Evolutionary conservation across 2,329 filamentous ascomycete genomes (phyloP).

Genomic region (Sporothrix protearum): DNA sequence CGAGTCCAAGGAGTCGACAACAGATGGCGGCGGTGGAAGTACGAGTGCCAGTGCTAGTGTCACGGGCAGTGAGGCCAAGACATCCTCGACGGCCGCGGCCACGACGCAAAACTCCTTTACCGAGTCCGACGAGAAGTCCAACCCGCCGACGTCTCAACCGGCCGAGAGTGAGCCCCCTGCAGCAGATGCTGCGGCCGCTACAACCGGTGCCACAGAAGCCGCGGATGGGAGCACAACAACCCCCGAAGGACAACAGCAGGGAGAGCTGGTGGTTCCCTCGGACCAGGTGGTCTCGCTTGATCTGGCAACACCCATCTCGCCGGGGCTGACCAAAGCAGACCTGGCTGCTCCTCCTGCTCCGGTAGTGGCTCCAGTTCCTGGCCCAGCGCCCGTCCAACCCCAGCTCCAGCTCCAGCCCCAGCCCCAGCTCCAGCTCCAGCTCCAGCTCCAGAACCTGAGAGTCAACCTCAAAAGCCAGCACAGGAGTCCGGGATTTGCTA

Average conservation of each 20-base stretch:
- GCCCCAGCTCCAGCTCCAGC: not conserved
- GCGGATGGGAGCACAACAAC: not conserved
- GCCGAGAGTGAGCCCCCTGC: slow-evolving; percentile 25
- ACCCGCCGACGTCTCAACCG: slow-evolving; percentile 39
- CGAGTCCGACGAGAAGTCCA: slow-evolving; percentile 47
- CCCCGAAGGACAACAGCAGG: not conserved
- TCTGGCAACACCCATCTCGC: slow-evolving; percentile 39
- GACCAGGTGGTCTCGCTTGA: slow-evolving; percentile 47
- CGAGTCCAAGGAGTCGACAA: slow-evolving; percentile 67
- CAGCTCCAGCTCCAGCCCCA: not conserved
- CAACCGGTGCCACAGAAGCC: not conserved
- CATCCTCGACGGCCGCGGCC: not conserved
- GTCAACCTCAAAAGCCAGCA: not conserved
- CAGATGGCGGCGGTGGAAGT: slow-evolving; percentile 34
- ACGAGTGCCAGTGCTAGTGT: slow-evolving; percentile 30
- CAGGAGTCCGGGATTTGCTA: not conserved
- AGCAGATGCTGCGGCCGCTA: slow-evolving; percentile 13
- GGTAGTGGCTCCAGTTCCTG: not conserved
- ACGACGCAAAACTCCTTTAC: slow-evolving; percentile 27
- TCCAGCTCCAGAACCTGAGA: not conserved
- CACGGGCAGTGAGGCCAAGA: slow-evolving; percentile 9
- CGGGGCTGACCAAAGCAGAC: not conserved
- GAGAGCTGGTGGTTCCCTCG: slow-evolving; percentile 6
- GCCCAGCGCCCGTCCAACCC: not conserved
- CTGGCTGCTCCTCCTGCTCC: not conserved